Base-by-base conservation (phyloP, 1,284 basidiomycete genomes). In the Jaminaea rosea region DNA sequence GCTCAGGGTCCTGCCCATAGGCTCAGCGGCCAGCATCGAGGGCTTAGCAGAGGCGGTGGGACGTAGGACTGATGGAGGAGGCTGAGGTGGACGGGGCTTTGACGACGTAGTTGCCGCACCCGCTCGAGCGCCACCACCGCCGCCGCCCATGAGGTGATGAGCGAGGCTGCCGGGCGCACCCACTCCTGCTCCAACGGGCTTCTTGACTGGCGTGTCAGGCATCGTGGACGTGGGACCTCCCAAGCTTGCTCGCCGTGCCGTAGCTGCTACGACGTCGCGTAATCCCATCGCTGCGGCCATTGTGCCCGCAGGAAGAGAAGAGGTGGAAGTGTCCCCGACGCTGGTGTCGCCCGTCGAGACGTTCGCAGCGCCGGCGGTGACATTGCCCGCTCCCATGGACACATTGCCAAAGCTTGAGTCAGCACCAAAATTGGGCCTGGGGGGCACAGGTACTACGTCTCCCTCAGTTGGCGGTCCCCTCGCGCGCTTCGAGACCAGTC, bases 131-230 rank as follows among this genome's bases (percentile, higher is more conserved):
- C n/a, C n/a, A n/a, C n/a, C n/a, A n/a, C n/a, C 19, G 19, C 19
- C 39, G 17, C 39, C 39, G 4, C 39, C 39, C 17, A 21, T 42
- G 15, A 42, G 11, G 17, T 42, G 39, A 13, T 42, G 39, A 4
- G 39, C 39, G 2, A 42, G 39, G 17, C 39, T 23, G 19, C 28
- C 46, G 5, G n/a, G 17, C 17, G 46, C 17, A n/a, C n/a, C n/a
- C n/a, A n/a, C n/a, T n/a, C n/a, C n/a, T n/a, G n/a, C n/a, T n/a
- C n/a, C n/a, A n/a, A n/a, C n/a, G 4, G 19, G 17, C 42, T 37
- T 67, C 58, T 73, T 73, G 56, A 73, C 64, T 0, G 76, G 76
- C 2, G 76, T 77, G 48, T 77, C 75, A 15, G 76, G 76, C 76
- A 77, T 77, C 7, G 32, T 26, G 4, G 46, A 37, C 69, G 27